Conservation (phyloP, 2,329 filamentous ascomycete species). For the Botryotinia narcissicola region DNA sequence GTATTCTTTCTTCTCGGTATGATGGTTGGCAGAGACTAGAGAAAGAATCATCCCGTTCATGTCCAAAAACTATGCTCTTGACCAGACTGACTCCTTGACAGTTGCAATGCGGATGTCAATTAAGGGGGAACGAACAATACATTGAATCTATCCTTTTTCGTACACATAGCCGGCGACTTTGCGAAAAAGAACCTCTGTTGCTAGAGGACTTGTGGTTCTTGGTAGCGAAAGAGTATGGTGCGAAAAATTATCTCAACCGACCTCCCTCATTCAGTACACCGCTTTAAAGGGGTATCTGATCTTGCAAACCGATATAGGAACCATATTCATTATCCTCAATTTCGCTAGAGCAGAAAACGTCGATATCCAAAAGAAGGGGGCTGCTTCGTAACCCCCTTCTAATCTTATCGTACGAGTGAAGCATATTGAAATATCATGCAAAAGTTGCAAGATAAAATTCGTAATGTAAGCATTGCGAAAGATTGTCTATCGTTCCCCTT, state of each 20-base stretch:
- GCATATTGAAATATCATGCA: background rate
- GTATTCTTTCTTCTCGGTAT: background rate
- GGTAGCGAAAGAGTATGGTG: background rate
- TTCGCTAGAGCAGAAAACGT: background rate
- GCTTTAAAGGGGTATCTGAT: background rate
- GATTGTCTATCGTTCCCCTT: background rate
- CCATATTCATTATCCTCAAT: background rate
- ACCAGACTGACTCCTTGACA: background rate
- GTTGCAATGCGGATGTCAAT: background rate
- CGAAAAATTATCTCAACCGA: background rate
- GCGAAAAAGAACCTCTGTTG: background rate
- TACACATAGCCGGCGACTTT: background rate
- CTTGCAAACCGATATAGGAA: background rate
- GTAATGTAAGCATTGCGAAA: background rate
- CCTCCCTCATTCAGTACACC: constrained; percentile 1
- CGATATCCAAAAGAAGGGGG: background rate
- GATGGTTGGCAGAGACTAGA: background rate
- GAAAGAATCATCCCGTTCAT: background rate
- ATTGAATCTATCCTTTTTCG: background rate
- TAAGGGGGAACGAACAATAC: background rate
- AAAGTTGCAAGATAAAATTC: background rate
- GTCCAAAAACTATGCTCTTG: background rate
- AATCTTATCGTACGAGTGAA: background rate
- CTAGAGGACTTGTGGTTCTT: background rate
- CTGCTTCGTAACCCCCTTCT: background rate